Percentiles rank a stretch among this genome's conserved stretches.
These are phyloP conservation scores for Eruca vesicaria DNA, from an alignment of 441 rosid genomes.

Conservation along the genomic window DNA sequence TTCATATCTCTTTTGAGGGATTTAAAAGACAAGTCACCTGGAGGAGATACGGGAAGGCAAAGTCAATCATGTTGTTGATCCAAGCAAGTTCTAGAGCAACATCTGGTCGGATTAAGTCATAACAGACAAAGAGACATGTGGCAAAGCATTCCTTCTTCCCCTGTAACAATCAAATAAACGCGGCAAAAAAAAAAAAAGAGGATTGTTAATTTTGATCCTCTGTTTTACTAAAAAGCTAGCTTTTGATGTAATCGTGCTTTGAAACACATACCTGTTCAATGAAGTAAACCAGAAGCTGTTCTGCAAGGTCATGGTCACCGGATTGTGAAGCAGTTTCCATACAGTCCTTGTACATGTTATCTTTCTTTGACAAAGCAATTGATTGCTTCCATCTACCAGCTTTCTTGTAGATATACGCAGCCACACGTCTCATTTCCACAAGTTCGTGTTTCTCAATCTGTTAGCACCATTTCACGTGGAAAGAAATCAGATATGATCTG, in stretches of 20 bases:
- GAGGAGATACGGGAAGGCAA: slow-evolving; percentile 91
- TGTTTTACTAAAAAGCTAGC: not conserved
- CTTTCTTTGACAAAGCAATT: slow-evolving; percentile 96
- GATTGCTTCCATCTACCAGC: slow-evolving; percentile 99
- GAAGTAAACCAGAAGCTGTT: slow-evolving; percentile 96
- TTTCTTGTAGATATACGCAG: slow-evolving; percentile 98
- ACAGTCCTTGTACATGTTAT: slow-evolving; percentile 89
- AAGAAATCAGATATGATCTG: slow-evolving; percentile 24
- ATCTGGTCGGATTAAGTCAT: slow-evolving; percentile 86
- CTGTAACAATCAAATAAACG: slow-evolving; percentile 38
- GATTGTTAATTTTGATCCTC: not conserved
- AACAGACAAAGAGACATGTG: slow-evolving; percentile 93
- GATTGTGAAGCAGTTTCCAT: slow-evolving; percentile 99
- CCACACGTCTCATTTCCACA: slow-evolving; percentile 99
- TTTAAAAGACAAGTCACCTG: slow-evolving; percentile 51
- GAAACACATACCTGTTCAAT: slow-evolving; percentile 76
- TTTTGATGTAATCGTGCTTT: not conserved
- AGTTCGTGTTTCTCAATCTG: slow-evolving; percentile 99
- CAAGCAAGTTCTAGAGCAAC: slow-evolving; percentile 92
- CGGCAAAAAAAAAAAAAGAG: not conserved
- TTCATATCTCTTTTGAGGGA: not conserved
- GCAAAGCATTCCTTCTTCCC: slow-evolving; percentile 98
- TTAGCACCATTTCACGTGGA: slow-evolving; percentile 21
- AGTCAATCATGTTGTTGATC: slow-evolving; percentile 93
- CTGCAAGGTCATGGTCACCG: slow-evolving; percentile 97